Percentiles rank a stretch among this genome's conserved stretches.
Evolutionary conservation across 1,284 basidiomycete genomes (phyloP).

Genomic region (Spongiforma sp.): DNA sequence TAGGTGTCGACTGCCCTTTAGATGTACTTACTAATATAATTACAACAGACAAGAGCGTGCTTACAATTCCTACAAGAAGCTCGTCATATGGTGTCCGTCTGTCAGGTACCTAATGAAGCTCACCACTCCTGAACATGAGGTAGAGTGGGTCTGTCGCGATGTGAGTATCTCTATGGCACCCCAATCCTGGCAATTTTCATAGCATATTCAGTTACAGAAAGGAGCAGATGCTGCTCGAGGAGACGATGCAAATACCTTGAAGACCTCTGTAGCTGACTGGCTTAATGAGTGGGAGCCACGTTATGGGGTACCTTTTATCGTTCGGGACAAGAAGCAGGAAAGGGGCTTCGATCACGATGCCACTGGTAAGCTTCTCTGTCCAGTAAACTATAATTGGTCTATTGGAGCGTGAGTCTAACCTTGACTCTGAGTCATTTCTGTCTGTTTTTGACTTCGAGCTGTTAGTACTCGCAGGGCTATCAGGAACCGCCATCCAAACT

Average conservation of each 20-base stretch:
- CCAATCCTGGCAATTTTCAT: neutral
- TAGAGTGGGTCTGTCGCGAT: neutral
- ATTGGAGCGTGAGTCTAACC: slow-evolving; percentile 5
- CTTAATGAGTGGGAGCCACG: slow-evolving; percentile 15
- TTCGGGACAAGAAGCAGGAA: neutral
- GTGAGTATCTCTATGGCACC: neutral
- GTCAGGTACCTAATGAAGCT: neutral
- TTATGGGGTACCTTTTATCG: slow-evolving; percentile 10
- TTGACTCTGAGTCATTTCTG: too few relatives aligned
- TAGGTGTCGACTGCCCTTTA: neutral
- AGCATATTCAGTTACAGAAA: slow-evolving; percentile 12
- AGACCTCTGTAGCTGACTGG: slow-evolving; percentile 24
- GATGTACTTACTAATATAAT: neutral
- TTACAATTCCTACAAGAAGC: neutral
- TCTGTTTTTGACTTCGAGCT: neutral
- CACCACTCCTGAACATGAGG: neutral
- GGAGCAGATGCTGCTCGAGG: slow-evolving; percentile 21
- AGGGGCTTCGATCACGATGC: slow-evolving; percentile 31
- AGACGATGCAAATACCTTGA: slow-evolving; percentile 25
- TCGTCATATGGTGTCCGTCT: neutral
- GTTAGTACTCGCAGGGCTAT: neutral
- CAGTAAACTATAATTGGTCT: slow-evolving; percentile 33
- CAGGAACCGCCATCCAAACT: neutral
- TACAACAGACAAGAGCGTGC: neutral
- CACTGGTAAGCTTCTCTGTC: slow-evolving; percentile 34